Evolutionary conservation across 1,284 basidiomycete species (phyloP), one percentile per base, ranked within the genome.

Genomic region (Ustanciosporium gigantosporum): DNA sequence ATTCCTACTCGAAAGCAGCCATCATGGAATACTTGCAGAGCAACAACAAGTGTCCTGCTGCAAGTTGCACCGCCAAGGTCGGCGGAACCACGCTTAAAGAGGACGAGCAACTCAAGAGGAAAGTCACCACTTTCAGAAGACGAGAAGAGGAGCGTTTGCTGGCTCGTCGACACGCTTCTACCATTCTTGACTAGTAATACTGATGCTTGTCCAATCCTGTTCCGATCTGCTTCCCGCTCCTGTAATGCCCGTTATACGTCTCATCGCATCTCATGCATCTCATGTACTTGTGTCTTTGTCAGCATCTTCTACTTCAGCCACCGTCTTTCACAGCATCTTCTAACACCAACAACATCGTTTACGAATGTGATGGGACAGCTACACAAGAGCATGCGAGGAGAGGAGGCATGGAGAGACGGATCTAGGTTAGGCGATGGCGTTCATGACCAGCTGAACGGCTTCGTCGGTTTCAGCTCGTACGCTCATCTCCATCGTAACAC

Each of bases 401-500:
- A 35, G 35, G 7, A 2, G 13, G 32, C 11, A 43, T 19, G 20
- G 32, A 14, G 2, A 20, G 20, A n/a, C 16, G 20, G 20, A 37
- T 11, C 31, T 34, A 11, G 20, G 41, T 21, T 66, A 71, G 8
- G 69, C 69, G 76, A 99, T 93, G 39, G 95, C 94, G 31, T 88
- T 85, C 64, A 97, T 84, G 29, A 98, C 88, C 48, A 99, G 84
- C 69, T 87, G 83, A 72, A 89, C 91, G 20, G 87, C 89, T 60
- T 85, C 85, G 75, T 90, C 86, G 79, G 87, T 87, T 78, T 98
- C 92, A 41, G 91, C 91, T 39, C 94, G 86, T n/a, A 95, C 92
- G 16, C 84, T 84, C 41, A 99, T 81, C 81, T 98, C 94, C 65
- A 99, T 82, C 31, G 91, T 95, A n/a, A 99, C 95, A 14, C 95